Percentiles rank a stretch among this genome's conserved stretches.
Conservation (phyloP, 495 filamentous ascomycete genomes). For the Penicillium tannophilum region DNA sequence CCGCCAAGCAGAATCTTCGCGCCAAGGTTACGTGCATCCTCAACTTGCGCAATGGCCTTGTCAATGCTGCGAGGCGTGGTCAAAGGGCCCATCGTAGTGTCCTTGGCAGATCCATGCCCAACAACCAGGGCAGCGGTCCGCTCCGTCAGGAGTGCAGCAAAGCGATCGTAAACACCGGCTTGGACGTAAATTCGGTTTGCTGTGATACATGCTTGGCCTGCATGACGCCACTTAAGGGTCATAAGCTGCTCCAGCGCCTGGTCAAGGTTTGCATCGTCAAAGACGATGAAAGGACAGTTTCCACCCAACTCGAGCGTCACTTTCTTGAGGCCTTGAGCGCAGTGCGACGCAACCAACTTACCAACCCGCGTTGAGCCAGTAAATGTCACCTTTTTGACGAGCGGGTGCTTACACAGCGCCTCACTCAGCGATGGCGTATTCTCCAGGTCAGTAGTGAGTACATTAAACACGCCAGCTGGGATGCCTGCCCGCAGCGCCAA, state of each 20-base stretch:
- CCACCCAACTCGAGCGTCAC: constrained; percentile 73
- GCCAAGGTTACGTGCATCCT: constrained; percentile 63
- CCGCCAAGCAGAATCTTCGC: constrained; percentile 62
- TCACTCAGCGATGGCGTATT: constrained; percentile 67
- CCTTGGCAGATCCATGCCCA: constrained; percentile 61
- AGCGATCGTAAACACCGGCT: constrained; percentile 53
- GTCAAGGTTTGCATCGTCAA: constrained; percentile 72
- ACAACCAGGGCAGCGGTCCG: constrained; percentile 59
- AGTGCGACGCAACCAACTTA: constrained; percentile 61
- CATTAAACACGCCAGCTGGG: constrained; percentile 57
- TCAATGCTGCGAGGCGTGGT: constrained; percentile 65
- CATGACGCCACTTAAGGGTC: constrained; percentile 66
- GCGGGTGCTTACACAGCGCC: constrained; percentile 63
- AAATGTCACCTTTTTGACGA: constrained; percentile 73
- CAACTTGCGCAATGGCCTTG: constrained; percentile 62
- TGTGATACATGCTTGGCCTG: constrained; percentile 73
- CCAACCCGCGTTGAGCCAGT: constrained; percentile 70
- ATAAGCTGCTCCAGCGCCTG: constrained; percentile 62
- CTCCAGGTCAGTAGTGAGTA: constrained; percentile 58
- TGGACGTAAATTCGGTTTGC: constrained; percentile 76
- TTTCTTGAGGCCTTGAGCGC: constrained; percentile 67
- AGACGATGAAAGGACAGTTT: constrained; percentile 74
- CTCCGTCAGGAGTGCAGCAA: constrained; percentile 56
- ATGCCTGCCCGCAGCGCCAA: constrained; percentile 57
- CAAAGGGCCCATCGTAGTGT: constrained; percentile 67